These are phyloP conservation scores for Orbilia quercus DNA, from an alignment of 2,329 filamentous ascomycete species.

Conservation along the genomic window DNA sequence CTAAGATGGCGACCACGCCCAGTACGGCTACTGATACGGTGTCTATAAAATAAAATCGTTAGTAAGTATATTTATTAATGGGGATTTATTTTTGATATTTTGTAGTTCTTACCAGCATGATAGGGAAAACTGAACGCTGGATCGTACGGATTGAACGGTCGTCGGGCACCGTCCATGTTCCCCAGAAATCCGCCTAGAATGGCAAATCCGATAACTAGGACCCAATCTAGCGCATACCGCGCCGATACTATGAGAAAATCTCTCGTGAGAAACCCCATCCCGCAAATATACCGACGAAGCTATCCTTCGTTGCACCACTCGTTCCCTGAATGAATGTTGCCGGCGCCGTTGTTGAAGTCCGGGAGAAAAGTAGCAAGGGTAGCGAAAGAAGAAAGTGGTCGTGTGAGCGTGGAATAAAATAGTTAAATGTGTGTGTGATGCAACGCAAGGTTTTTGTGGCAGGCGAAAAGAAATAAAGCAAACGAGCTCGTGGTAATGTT, in stretches of 20 bases:
- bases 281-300: not conserved
- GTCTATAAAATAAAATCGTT: conserved; percentile 14
- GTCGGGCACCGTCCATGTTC: conserved; percentile 47
- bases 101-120: conserved; percentile 37
- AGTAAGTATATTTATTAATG: not conserved
- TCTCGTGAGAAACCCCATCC: conserved; percentile 26
- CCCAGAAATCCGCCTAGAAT: conserved; percentile 32
- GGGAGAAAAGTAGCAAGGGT: not conserved
- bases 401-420: conserved; percentile 21
- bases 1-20: conserved; percentile 36
- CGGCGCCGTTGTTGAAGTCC: conserved; percentile 1
- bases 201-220: conserved; percentile 38
- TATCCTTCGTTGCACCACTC: not conserved
- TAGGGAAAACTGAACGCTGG: conserved; percentile 53
- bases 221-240: conserved; percentile 53
- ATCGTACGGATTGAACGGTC: conserved; percentile 54
- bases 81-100: not conserved
- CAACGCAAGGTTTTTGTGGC: conserved; percentile 20
- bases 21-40: conserved; percentile 36
- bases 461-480: conserved; percentile 14
- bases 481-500: conserved; percentile 19
- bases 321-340: not conserved
- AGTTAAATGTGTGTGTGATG: not conserved
- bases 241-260: conserved; percentile 42
- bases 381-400: conserved; percentile 44